Conservation (phyloP, 2,329 filamentous ascomycete species). For the Lasiodiplodia sp. region DNA sequence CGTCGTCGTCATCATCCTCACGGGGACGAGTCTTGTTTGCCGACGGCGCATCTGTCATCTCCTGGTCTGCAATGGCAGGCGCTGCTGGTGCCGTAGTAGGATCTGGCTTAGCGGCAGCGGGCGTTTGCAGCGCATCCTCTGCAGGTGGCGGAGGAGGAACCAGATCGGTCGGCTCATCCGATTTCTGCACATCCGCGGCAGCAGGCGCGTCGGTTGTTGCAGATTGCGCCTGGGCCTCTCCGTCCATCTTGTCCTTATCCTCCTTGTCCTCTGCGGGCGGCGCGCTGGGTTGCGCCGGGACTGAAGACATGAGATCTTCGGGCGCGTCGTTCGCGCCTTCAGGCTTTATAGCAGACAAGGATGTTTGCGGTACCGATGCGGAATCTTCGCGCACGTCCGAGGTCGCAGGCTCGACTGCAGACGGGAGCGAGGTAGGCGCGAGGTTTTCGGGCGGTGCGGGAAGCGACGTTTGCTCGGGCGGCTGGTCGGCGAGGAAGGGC, state of each 20-base stretch:
- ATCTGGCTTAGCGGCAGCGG: slow-evolving; percentile 5
- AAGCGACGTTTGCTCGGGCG: slow-evolving; percentile 49
- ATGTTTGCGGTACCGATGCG: slow-evolving; percentile 12
- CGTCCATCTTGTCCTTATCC: slow-evolving; percentile 18
- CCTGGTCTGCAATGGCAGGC: slow-evolving; percentile 36
- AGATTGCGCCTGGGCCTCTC: neutral
- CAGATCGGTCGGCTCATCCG: slow-evolving; percentile 24
- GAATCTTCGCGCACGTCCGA: slow-evolving; percentile 39
- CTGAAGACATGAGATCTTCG: neutral
- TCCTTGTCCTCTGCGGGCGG: slow-evolving; percentile 2
- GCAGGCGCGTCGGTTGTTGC: slow-evolving; percentile 3
- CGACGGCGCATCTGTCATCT: slow-evolving; percentile 49
- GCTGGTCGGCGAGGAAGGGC: slow-evolving; percentile 51
- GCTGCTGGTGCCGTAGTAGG: slow-evolving; percentile 18
- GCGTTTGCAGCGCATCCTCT: slow-evolving; percentile 17
- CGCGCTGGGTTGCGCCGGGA: slow-evolving; percentile 1
- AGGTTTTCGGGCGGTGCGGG: slow-evolving; percentile 34
- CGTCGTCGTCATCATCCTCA: slow-evolving; percentile 72
- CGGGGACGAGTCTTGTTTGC: slow-evolving; percentile 70
- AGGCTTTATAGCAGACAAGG: slow-evolving; percentile 1
- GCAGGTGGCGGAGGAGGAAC: slow-evolving; percentile 18
- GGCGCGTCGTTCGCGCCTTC: slow-evolving; percentile 5
- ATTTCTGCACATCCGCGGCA: slow-evolving; percentile 4
- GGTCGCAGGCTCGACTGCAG: slow-evolving; percentile 50
- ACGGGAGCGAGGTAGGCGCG: slow-evolving; percentile 41